Evolutionary conservation across 75 land plant genomes (phyloP), one percentile per base, ranked within the genome.

Genomic region (Ceratopteris richardii): DNA sequence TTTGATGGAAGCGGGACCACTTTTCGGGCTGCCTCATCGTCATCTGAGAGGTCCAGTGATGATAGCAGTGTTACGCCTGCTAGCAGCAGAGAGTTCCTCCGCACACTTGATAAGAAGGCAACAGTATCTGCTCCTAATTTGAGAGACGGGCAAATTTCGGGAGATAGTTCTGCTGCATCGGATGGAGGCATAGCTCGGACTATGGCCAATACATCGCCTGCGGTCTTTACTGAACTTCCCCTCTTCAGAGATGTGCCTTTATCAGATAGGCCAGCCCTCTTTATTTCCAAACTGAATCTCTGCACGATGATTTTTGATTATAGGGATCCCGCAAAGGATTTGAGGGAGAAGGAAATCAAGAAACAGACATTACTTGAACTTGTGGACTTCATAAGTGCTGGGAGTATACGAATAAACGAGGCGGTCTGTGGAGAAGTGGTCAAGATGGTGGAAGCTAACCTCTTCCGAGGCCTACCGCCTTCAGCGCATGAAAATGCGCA

Each of bases 271-370:
- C 85, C 42, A 44, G 43, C 10, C 20, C 73, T 88, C 26, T 84
- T 88, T 59, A 6, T 77, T 19, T 55, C 80, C 40, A 88, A 88
- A 62, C 58, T 88, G 19, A 68, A 69, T 31, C 59, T 81, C 30
- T 87, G 92, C 44, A 69, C 66, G 31, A 21, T 57, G 52, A n/a
- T 67, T 18, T 87, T 79, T 47, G 92, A 87, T 60, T 83, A 80
- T 58, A 57, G 71, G 9, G 84, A 87, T 53, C 86, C 86, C 17
- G 36, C 77, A 0, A 80, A 71, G 43, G 62, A 70, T 5, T 69
- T 58, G 14, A 42, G 72, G 19, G 92, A 87, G 67, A 83, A 83
- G 66, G 92, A 87, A 60, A 75, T 71, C 37, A 87, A 87, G 76
- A 57, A 79, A 27, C 82, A 76, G 69, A 78, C 80, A 12, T 53